Conservation (phyloP, 129 eudicot species). For the Flaveria ramosissima region DNA sequence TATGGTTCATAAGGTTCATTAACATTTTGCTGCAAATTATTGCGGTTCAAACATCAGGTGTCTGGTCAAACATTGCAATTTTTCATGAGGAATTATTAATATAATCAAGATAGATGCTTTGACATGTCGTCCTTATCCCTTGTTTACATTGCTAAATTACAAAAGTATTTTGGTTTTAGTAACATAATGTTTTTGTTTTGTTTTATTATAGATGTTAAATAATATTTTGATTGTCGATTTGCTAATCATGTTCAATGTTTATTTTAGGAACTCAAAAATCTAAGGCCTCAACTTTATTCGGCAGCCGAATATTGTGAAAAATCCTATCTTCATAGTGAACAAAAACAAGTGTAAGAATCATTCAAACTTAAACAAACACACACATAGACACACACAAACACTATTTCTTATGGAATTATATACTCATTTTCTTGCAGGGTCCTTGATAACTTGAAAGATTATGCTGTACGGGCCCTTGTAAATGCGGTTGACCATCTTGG, state of each 20-base stretch:
- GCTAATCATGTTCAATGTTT: constrained; percentile 20
- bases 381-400: background rate
- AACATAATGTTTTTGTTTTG: background rate
- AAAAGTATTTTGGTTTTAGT: background rate
- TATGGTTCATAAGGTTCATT: background rate
- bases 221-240: background rate
- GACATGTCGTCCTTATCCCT: constrained; percentile 14
- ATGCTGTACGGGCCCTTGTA: constrained; percentile 89
- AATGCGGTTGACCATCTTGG: constrained; percentile 99
- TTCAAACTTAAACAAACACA: background rate
- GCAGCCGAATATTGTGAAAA: constrained; percentile 98
- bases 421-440: constrained; percentile 57
- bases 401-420: background rate
- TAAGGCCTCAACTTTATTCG: constrained; percentile 94
- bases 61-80: constrained; percentile 13
- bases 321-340: constrained; percentile 94
- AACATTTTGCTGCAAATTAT: background rate
- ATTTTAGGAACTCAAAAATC: constrained; percentile 83
- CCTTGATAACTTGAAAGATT: constrained; percentile 93
- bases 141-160: background rate
- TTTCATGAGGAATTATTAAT: background rate
- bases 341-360: constrained; percentile 78
- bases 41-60: background rate
- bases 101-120: constrained; percentile 18
- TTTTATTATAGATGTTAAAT: constrained; percentile 21